A percentile compares a stretch with the other conserved stretches of the same genome.
Evolutionary conservation across 73 alveolate species (phyloP).

Genomic region (Loxodes magnus): DNA sequence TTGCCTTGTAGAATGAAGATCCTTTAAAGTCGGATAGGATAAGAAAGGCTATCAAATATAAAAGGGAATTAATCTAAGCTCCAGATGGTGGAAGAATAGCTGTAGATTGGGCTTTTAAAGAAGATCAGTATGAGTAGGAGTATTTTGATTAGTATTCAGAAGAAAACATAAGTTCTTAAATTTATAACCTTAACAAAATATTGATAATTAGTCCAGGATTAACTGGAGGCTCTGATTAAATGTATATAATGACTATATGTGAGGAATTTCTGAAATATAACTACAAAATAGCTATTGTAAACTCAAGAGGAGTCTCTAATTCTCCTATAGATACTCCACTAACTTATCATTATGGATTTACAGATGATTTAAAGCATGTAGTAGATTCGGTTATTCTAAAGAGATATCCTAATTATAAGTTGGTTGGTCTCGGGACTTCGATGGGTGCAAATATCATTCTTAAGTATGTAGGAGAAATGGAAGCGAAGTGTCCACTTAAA

Average conservation of each 20-base stretch:
- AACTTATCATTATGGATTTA: not conserved
- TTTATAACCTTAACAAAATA: not conserved
- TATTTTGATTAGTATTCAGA: no score
- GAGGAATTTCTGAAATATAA: not conserved
- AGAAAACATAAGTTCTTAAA: no score
- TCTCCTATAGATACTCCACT: conserved; percentile 2
- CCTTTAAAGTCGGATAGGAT: no score
- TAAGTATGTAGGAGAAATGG: conserved; percentile 10
- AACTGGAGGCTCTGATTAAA: conserved; percentile 10
- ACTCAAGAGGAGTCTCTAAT: conserved; percentile 4
- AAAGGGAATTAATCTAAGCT: not conserved
- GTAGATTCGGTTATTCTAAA: not conserved
- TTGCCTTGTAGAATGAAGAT: no score
- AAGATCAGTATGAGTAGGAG: no score
- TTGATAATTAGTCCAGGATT: conserved; percentile 10
- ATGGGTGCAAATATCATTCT: conserved; percentile 12
- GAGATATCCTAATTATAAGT: not conserved
- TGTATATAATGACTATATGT: not conserved
- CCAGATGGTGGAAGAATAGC: conserved; percentile 12
- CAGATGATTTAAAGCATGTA: not conserved
- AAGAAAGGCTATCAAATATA: not conserved
- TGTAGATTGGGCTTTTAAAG: not conserved
- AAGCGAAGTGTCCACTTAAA: not conserved
- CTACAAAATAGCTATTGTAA: not conserved
- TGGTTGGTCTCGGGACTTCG: conserved; percentile 14